phyloP scores from a whole-genome alignment of 2,329 filamentous ascomycete species.

The Calycina herbarum region DNA sequence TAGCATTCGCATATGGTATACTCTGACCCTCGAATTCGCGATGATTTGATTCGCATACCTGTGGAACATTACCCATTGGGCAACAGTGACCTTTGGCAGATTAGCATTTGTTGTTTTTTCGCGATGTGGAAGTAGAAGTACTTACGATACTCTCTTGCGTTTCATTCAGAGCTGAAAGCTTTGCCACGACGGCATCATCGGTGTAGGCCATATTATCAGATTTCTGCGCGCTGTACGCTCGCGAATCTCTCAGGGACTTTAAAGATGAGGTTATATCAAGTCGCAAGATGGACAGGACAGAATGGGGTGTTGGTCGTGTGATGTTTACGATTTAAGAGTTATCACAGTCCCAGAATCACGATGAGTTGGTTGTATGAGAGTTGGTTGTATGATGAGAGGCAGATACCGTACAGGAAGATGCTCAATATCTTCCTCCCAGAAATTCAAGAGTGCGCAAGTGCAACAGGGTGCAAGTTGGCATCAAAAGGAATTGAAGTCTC shows the following conservation, averaged over 20 bases:
- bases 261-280: background rate
- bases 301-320: background rate
- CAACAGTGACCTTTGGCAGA: slow-evolving; percentile 65
- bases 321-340: background rate
- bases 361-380: slow-evolving; percentile 3
- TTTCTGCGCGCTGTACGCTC: background rate
- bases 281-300: background rate
- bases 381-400: background rate
- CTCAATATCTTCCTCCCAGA: background rate
- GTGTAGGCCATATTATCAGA: slow-evolving; percentile 78
- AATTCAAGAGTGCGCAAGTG: background rate
- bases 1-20: slow-evolving; percentile 27
- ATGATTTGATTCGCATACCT: slow-evolving; percentile 56
- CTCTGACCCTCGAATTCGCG: background rate
- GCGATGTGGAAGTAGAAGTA: slow-evolving; percentile 4
- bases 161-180: slow-evolving; percentile 93
- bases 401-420: background rate
- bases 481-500: no score
- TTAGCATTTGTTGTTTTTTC: slow-evolving; percentile 2
- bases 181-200: slow-evolving; percentile 91
- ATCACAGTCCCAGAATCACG: slow-evolving; percentile 3
- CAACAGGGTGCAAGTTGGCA: background rate
- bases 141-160: slow-evolving; percentile 87
- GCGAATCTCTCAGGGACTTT: background rate
- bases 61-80: slow-evolving; percentile 99